Evolutionary conservation across 345 rosid genomes (phyloP).

Genomic region (Litchi chinensis): DNA sequence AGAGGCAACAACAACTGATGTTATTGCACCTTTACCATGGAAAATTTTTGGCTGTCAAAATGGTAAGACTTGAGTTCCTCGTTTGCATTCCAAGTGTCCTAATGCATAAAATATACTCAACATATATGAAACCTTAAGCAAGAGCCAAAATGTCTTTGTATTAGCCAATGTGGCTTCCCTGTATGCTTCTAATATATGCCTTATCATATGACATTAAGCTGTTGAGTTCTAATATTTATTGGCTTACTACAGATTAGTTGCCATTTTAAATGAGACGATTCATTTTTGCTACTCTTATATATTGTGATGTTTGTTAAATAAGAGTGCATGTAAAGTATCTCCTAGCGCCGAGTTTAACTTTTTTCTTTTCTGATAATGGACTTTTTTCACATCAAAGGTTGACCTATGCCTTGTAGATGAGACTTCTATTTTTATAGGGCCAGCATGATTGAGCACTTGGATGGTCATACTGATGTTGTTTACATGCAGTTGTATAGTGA

Average conservation of each 20-base stretch:
- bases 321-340: not conserved
- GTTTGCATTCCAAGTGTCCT: not conserved
- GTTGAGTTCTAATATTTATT: not conserved
- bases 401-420: constrained; percentile 71
- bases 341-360: not conserved
- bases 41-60: constrained; percentile 94
- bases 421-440: constrained; percentile 79
- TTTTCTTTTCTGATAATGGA: not conserved
- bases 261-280: too few relatives aligned
- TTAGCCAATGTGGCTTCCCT: not conserved
- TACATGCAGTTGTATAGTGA: constrained; percentile 63
- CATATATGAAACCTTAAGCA: too few relatives aligned
- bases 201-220: not conserved
- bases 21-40: constrained; percentile 90
- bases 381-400: constrained; percentile 10
- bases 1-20: constrained; percentile 70
- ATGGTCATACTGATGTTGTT: constrained; percentile 90
- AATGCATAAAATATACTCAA: too few relatives aligned
- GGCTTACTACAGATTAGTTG: too few relatives aligned
- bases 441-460: constrained; percentile 80
- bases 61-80: constrained; percentile 44
- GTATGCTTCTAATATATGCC: not conserved
- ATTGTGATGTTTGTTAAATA: not conserved
- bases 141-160: too few relatives aligned
- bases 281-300: too few relatives aligned